Evolutionary conservation across 1,139 yeast genomes (phyloP), one percentile per base, ranked within the genome.

Genomic region (Protomyces pachydermus): DNA sequence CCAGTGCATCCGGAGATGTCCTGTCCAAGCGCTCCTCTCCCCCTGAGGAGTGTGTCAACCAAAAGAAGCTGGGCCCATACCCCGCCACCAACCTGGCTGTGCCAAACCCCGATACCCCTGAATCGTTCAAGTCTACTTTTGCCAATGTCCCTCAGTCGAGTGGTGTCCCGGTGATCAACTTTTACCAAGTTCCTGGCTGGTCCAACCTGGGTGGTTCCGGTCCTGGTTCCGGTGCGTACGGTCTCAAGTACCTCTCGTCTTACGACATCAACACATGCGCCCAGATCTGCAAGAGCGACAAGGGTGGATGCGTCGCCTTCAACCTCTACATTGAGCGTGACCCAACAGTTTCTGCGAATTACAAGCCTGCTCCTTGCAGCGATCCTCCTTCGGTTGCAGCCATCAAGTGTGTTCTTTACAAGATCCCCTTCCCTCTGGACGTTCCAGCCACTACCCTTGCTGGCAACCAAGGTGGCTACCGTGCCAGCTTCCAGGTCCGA

Each of bases 271-370:
- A 9, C 14, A 8, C 14, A n/a, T 52, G 42, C 23, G 56, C 28
- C n/a, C 23, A n/a, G 14, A 34, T 34, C 28, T 32, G 42, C 56
- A 25, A 12, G 10, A 20, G 9, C 16, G 25, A 39, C 23, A 52
- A 52, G 25, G 54, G 37, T 14, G 14, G 16, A 14, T 52, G 56
- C 12, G 37, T 14, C 10, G 56, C 56, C 8, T 52, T 52, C 56
- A 52, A 52, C 56, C 18, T 52, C 14, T 52, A 52, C 32, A 18
- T 34, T 32, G 56, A 52, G 20, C 39, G 56, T 14, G 56, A 52
- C 42, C 56, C 56, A 12, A 25, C 56, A 2, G 42, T 52, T 20
- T 18, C 28, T 25, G 56, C 56, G 25, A 52, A 52, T 23, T 32
- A 32, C 39, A 32, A n/a, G 42, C 48, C 48, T 18, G 12, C 20